Percentiles rank a stretch among this genome's conserved stretches.
phyloP scores from a whole-genome alignment of 2,329 filamentous ascomycete genomes.

The Dactylella cylindrospora region DNA sequence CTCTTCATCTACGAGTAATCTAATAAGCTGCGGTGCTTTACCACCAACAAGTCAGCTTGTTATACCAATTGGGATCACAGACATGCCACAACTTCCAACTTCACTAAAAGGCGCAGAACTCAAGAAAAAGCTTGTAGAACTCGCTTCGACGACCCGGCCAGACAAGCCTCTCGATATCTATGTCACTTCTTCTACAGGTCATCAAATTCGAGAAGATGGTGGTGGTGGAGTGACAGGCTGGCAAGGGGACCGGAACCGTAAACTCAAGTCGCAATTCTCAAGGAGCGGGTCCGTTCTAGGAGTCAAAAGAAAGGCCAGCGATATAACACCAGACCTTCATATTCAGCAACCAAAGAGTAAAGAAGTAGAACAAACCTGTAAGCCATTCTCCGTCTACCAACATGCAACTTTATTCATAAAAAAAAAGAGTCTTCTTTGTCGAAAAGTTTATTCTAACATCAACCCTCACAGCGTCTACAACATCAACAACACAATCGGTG shows the following conservation, averaged over 20 bases:
- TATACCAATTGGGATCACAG: too few species aligned
- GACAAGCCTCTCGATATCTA: constrained; percentile 28
- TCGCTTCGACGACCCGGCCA: constrained; percentile 27
- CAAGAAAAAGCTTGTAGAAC: constrained; percentile 34
- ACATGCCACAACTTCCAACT: constrained; percentile 24
- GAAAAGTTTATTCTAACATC: too few species aligned
- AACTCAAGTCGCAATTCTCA: constrained; percentile 33
- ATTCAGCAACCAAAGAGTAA: background rate
- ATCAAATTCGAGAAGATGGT: constrained; percentile 36
- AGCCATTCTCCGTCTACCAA: too few species aligned
- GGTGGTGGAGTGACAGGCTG: constrained; percentile 26
- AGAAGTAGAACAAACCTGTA: too few species aligned
- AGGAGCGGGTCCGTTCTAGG: constrained; percentile 18
- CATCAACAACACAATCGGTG: constrained; percentile 30
- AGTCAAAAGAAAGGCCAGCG: constrained; percentile 6
- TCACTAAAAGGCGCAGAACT: constrained; percentile 35
- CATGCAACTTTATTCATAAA: too few species aligned
- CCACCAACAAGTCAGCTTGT: too few species aligned
- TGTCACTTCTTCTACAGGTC: constrained; percentile 35
- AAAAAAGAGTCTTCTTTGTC: too few species aligned
- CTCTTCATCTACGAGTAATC: too few species aligned
- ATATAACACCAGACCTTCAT: background rate
- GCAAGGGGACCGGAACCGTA: constrained; percentile 31
- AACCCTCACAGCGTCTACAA: constrained; percentile 10
- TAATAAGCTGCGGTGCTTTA: too few species aligned